A percentile compares a stretch with the other conserved stretches of the same genome.
These are phyloP conservation scores for Patellifolia procumbens DNA, from an alignment of 179 eudicot species.

Conservation along the genomic window DNA sequence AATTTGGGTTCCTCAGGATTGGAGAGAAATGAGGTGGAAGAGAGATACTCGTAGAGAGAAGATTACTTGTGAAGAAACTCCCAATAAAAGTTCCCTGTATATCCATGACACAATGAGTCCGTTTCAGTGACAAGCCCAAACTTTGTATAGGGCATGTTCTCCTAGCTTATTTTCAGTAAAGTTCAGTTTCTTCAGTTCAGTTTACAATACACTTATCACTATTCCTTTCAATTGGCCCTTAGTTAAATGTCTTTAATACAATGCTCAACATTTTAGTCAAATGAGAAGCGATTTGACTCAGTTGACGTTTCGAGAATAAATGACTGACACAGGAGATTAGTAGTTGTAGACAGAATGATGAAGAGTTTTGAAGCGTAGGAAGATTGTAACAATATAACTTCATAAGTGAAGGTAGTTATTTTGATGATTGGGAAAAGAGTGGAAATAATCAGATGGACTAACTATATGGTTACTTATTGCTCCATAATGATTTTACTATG, in stretches of 20 bases:
- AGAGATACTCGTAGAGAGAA: not conserved
- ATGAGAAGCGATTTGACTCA: not conserved
- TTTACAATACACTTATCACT: too few relatives aligned
- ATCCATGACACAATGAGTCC: not conserved
- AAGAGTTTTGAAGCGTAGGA: not conserved
- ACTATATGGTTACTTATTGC: too few relatives aligned
- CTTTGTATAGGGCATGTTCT: too few relatives aligned
- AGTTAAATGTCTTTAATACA: not conserved
- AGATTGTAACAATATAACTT: not conserved
- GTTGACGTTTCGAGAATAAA: not conserved
- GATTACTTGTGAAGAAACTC: not conserved
- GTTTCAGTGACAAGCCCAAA: too few relatives aligned
- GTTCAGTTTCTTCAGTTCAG: too few relatives aligned
- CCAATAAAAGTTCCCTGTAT: not conserved
- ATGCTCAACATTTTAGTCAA: not conserved
- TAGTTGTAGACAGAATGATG: not conserved
- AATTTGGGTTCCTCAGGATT: not conserved
- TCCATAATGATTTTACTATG: too few relatives aligned
- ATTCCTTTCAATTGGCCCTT: too few relatives aligned
- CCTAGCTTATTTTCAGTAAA: too few relatives aligned
- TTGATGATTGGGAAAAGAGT: not conserved
- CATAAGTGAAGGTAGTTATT: too few relatives aligned
- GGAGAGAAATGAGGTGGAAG: not conserved
- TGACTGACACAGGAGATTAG: not conserved
- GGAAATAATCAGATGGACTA: not conserved